A percentile compares a stretch with the other conserved stretches of the same genome.
Evolutionary conservation across 1,139 yeast genomes (phyloP).

Genomic region (Lodderomyces margitis): DNA sequence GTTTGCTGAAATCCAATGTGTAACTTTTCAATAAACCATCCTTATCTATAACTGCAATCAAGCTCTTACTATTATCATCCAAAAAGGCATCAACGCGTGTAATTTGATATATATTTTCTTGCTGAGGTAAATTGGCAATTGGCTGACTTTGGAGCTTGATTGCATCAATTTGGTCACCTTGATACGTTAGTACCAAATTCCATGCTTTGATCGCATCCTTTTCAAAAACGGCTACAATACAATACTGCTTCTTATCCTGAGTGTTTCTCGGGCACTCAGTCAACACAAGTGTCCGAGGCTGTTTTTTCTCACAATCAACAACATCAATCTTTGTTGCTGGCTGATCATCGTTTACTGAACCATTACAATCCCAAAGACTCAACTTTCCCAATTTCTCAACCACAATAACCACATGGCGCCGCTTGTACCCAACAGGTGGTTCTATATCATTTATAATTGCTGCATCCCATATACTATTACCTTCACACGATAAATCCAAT

Average conservation of each 20-base stretch:
- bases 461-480: conserved; percentile 27
- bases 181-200: conserved; percentile 21
- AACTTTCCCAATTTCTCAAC: conserved; percentile 55
- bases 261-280: conserved; percentile 17
- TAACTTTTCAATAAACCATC: conserved; percentile 54
- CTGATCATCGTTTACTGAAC: conserved; percentile 26
- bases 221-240: conserved; percentile 29
- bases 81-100: conserved; percentile 56
- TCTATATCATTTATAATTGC: conserved; percentile 34
- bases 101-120: conserved; percentile 41
- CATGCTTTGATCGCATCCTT: conserved; percentile 27
- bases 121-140: conserved; percentile 28
- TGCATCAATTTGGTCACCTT: conserved; percentile 17
- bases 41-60: conserved; percentile 57
- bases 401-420: conserved; percentile 45
- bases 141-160: conserved; percentile 19
- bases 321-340: conserved; percentile 27
- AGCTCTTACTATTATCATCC: conserved; percentile 37
- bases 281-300: conserved; percentile 30
- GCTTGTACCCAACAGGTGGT: conserved; percentile 15
- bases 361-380: conserved; percentile 65
- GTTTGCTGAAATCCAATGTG: conserved; percentile 18
- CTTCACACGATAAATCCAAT: conserved; percentile 22
- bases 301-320: conserved; percentile 10
- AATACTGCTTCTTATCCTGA: conserved; percentile 16